A percentile compares a stretch with the other conserved stretches of the same genome.
Evolutionary conservation across 257 asterid genomes (phyloP).

Genomic region (Eucommia ulmoides): DNA sequence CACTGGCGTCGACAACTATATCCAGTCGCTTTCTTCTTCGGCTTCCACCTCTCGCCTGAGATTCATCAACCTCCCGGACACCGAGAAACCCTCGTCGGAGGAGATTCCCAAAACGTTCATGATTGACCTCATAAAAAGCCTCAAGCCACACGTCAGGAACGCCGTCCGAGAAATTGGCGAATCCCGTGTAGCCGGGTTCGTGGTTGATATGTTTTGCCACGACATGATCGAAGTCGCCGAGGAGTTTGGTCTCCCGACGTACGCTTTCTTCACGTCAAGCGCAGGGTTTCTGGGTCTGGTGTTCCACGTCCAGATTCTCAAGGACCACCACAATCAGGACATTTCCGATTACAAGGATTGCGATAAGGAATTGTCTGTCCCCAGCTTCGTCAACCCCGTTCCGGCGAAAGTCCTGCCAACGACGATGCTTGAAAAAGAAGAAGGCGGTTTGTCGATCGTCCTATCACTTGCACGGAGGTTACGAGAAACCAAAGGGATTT

Average conservation of each 20-base stretch:
- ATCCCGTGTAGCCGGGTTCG: constrained; percentile 16
- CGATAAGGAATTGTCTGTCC: constrained; percentile 10
- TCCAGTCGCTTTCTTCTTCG: constrained; percentile 4
- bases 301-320: constrained; percentile 10
- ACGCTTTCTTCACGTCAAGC: constrained; percentile 28
- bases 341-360: constrained; percentile 8
- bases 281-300: constrained; percentile 29
- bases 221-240: constrained; percentile 31
- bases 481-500: constrained; percentile 12
- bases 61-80: constrained; percentile 20
- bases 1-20: constrained; percentile 5
- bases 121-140: constrained; percentile 7
- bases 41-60: constrained; percentile 10
- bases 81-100: too few relatives aligned
- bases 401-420: constrained; percentile 16
- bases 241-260: constrained; percentile 29
- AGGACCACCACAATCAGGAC: constrained; percentile 11
- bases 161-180: constrained; percentile 8
- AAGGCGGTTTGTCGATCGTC: background rate
- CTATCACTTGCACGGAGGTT: constrained; percentile 5
- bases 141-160: constrained; percentile 22
- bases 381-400: constrained; percentile 8
- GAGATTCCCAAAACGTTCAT: too few relatives aligned
- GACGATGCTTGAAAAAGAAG: constrained; percentile 7
- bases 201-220: constrained; percentile 36